phyloP scores from a whole-genome alignment of 306 rosid genomes.

The Glycine tomentella region DNA sequence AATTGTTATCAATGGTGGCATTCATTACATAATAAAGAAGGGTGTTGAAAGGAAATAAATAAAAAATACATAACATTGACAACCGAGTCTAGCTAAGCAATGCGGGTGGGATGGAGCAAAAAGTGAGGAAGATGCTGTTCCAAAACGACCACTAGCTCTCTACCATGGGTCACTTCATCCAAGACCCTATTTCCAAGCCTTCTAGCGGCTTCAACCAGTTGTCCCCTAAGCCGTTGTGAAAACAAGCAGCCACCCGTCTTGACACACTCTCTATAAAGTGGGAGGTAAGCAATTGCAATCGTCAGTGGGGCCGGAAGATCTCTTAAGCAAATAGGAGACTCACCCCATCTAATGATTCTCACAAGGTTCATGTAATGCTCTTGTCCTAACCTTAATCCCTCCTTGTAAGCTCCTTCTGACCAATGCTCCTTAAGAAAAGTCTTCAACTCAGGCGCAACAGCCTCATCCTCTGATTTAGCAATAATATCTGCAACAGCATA shows the following conservation, averaged over 20 bases:
- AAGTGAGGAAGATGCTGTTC: slow-evolving; percentile 86
- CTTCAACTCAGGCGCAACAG: slow-evolving; percentile 75
- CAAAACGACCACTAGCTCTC: slow-evolving; percentile 73
- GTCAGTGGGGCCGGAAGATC: slow-evolving; percentile 78
- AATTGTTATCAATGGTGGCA: slow-evolving; percentile 20
- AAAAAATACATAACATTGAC: slow-evolving; percentile 8
- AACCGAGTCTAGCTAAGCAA: slow-evolving; percentile 48
- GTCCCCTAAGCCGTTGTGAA: slow-evolving; percentile 82
- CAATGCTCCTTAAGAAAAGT: slow-evolving; percentile 77
- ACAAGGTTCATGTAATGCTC: slow-evolving; percentile 72
- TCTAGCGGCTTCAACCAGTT: slow-evolving; percentile 79
- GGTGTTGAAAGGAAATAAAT: slow-evolving; percentile 30
- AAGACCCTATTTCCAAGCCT: slow-evolving; percentile 70
- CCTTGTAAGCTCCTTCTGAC: slow-evolving; percentile 77
- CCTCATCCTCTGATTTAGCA: slow-evolving; percentile 72
- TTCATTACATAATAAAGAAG: slow-evolving; percentile 35
- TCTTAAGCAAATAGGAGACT: slow-evolving; percentile 76
- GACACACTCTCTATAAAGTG: slow-evolving; percentile 79
- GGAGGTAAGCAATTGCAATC: slow-evolving; percentile 80
- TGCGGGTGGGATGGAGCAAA: slow-evolving; percentile 55
- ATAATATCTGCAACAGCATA: slow-evolving; percentile 85
- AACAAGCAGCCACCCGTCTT: slow-evolving; percentile 75
- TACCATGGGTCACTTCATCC: slow-evolving; percentile 64
- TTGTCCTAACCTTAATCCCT: slow-evolving; percentile 69
- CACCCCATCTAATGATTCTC: slow-evolving; percentile 79